A percentile compares a stretch with the other conserved stretches of the same genome.
Conservation (phyloP, 2,329 filamentous ascomycete genomes). For the Penicillium fuscoglaucum region DNA sequence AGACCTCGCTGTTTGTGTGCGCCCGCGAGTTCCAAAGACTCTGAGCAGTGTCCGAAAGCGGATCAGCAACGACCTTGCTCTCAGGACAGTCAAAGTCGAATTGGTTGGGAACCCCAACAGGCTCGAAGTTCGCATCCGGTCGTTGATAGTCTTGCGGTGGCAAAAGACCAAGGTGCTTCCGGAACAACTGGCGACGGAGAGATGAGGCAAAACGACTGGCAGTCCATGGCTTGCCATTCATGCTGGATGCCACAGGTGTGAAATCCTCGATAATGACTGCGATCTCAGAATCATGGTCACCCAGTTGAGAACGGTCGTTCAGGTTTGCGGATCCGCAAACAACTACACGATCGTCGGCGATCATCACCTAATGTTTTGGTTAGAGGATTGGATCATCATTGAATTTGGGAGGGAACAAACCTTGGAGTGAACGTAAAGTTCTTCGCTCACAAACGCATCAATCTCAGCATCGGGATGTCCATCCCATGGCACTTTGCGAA, state of each 20-base stretch:
- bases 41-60: slow-evolving; percentile 57
- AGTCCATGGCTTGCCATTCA: slow-evolving; percentile 75
- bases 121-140: slow-evolving; percentile 58
- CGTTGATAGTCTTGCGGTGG: slow-evolving; percentile 68
- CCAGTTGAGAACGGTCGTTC: slow-evolving; percentile 86
- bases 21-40: slow-evolving; percentile 60
- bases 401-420: slow-evolving; percentile 32
- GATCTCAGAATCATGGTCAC: slow-evolving; percentile 87
- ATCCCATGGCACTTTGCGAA: slow-evolving; percentile 64
- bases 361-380: slow-evolving; percentile 54
- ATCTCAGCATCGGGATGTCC: slow-evolving; percentile 57
- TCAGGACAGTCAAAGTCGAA: slow-evolving; percentile 55
- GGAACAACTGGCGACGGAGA: slow-evolving; percentile 78
- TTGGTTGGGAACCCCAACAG: slow-evolving; percentile 56
- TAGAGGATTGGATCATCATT: slow-evolving; percentile 1
- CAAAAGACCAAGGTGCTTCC: slow-evolving; percentile 84
- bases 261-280: slow-evolving; percentile 88
- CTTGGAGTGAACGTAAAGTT: slow-evolving; percentile 61
- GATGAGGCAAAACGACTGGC: slow-evolving; percentile 82
- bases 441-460: slow-evolving; percentile 63
- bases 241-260: slow-evolving; percentile 66
- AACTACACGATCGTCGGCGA: slow-evolving; percentile 81
- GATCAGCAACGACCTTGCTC: slow-evolving; percentile 56
- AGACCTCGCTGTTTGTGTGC: slow-evolving; percentile 60
- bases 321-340: slow-evolving; percentile 87